Percentiles rank a stretch among this genome's conserved stretches.
phyloP scores from a whole-genome alignment of 2,329 filamentous ascomycete genomes.

The Aschersonia sp. region DNA sequence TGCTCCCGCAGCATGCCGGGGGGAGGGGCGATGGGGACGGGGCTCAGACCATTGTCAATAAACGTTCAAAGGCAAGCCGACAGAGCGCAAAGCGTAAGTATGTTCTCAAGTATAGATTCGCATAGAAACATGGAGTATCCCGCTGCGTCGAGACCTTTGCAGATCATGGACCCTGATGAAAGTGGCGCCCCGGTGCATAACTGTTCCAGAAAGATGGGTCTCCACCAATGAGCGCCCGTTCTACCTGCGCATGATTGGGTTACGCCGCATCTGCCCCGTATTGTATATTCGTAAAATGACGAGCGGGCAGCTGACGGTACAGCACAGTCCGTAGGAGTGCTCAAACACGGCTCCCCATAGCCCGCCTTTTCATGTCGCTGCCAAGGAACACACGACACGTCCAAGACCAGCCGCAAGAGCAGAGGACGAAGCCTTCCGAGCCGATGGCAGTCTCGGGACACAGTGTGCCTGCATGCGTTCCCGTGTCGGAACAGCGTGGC shows the following conservation, averaged over 20 bases:
- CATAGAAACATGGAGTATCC: too few relatives aligned
- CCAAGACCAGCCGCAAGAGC: too few relatives aligned
- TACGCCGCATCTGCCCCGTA: background rate
- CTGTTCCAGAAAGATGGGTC: conserved; percentile 1
- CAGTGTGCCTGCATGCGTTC: background rate
- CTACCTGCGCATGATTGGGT: background rate
- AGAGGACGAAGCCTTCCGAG: too few relatives aligned
- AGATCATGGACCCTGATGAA: background rate
- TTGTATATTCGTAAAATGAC: background rate
- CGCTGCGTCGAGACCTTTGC: background rate
- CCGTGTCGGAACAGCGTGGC: background rate
- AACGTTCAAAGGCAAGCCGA: background rate
- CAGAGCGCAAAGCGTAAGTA: background rate
- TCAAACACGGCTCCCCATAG: background rate
- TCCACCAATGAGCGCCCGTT: background rate
- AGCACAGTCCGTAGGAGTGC: background rate
- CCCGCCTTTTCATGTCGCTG: too few relatives aligned
- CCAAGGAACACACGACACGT: too few relatives aligned
- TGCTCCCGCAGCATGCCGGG: too few relatives aligned
- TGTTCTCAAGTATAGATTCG: too few relatives aligned
- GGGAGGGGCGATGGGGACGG: background rate
- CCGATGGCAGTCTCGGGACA: too few relatives aligned
- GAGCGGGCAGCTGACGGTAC: background rate
- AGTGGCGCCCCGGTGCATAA: background rate
- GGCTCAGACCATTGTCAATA: background rate